phyloP scores from a whole-genome alignment of 805 yeast species.

The Clavispora phyllophila region DNA sequence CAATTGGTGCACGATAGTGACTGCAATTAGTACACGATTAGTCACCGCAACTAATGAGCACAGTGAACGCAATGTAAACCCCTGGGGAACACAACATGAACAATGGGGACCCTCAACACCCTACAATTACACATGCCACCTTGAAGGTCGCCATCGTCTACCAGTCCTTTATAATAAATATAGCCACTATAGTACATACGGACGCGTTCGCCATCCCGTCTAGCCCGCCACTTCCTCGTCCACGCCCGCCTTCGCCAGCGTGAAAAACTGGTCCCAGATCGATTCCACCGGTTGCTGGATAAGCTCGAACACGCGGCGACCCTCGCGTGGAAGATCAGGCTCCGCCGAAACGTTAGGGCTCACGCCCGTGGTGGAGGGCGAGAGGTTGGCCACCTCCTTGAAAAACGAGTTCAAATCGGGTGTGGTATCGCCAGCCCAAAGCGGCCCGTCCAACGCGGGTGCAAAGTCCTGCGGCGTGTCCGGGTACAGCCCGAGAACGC shows the following conservation, averaged over 20 bases:
- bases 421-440: background rate
- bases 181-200: too few relatives aligned
- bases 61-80: too few relatives aligned
- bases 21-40: too few relatives aligned
- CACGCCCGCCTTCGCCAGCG: slow-evolving; percentile 10
- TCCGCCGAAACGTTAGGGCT: slow-evolving; percentile 1
- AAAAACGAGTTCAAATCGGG: slow-evolving; percentile 40
- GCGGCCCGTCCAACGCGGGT: background rate
- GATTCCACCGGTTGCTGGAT: slow-evolving; percentile 60
- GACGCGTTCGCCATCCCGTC: too few relatives aligned
- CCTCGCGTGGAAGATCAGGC: slow-evolving; percentile 35
- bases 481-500: background rate
- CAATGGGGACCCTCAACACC: too few relatives aligned
- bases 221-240: background rate
- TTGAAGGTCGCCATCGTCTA: too few relatives aligned
- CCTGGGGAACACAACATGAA: too few relatives aligned
- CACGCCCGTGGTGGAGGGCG: slow-evolving; percentile 6
- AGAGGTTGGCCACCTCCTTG: slow-evolving; percentile 38
- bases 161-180: too few relatives aligned
- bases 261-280: slow-evolving; percentile 65
- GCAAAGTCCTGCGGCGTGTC: background rate
- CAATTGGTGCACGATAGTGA: too few relatives aligned
- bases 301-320: slow-evolving; percentile 53
- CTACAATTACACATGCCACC: too few relatives aligned
- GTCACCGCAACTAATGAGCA: too few relatives aligned